Conservation (phyloP, 331 rosid species). For the Erythrophleum ivorense region DNA sequence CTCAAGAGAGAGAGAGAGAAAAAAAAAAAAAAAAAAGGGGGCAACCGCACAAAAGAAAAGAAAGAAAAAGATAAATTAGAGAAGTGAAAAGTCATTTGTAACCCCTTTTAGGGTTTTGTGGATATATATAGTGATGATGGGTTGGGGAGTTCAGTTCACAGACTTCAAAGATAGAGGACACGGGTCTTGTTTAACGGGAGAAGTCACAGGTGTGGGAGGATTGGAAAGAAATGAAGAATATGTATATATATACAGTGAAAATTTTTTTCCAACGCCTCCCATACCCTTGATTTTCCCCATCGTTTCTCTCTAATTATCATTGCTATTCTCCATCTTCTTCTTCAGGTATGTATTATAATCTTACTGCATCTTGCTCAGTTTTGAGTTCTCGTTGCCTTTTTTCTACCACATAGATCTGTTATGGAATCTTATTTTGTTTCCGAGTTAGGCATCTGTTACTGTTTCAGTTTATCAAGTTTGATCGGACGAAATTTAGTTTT, state of each 20-base stretch:
- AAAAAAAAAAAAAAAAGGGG: too few relatives aligned
- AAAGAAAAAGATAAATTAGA: too few relatives aligned
- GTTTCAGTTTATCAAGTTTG: too few relatives aligned
- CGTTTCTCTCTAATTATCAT: not conserved
- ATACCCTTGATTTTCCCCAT: constrained; percentile 21
- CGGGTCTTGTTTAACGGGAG: not conserved
- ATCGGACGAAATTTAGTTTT: too few relatives aligned
- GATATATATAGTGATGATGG: not conserved
- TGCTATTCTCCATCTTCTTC: not conserved
- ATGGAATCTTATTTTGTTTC: too few relatives aligned
- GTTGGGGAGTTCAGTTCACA: not conserved
- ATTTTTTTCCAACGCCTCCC: constrained; percentile 34
- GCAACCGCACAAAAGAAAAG: too few relatives aligned
- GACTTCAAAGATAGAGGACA: not conserved
- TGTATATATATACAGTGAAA: not conserved
- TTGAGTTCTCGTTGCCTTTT: not conserved
- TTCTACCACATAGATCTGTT: not conserved
- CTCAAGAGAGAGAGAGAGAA: too few relatives aligned
- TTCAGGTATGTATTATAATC: not conserved
- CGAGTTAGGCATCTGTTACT: too few relatives aligned
- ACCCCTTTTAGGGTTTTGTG: constrained; percentile 1
- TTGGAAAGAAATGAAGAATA: not conserved
- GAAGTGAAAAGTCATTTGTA: not conserved
- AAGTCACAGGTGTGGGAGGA: not conserved
- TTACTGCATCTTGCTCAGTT: not conserved